Percentiles rank a stretch among this genome's conserved stretches.
Evolutionary conservation across 306 rosid species (phyloP).

Genomic region (Begonia peltatifolia): DNA sequence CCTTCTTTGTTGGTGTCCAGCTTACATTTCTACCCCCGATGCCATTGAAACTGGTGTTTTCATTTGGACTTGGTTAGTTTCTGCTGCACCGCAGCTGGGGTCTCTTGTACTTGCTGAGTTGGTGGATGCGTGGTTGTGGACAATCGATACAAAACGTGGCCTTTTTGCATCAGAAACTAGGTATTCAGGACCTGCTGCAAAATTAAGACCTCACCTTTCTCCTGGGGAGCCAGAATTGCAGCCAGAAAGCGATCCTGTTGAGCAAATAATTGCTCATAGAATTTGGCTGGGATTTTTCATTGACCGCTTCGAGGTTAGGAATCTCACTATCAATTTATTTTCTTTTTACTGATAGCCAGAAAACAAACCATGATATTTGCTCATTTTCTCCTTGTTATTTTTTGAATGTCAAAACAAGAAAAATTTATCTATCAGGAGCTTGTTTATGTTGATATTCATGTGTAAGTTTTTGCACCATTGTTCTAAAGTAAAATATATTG

Average conservation of each 20-base stretch:
- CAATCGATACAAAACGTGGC: conserved; percentile 90
- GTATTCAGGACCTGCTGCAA: conserved; percentile 83
- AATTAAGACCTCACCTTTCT: conserved; percentile 75
- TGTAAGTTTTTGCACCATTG: too few species aligned
- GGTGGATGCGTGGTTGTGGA: conserved; percentile 99
- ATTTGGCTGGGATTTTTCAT: conserved; percentile 95
- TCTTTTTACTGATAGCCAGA: too few species aligned
- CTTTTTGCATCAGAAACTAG: conserved; percentile 71
- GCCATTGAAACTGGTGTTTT: conserved; percentile 97
- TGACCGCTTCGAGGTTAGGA: conserved; percentile 94
- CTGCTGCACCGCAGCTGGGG: conserved; percentile 97
- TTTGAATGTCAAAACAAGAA: too few species aligned
- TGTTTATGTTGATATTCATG: too few species aligned
- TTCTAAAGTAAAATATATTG: too few species aligned
- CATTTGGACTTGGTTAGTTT: conserved; percentile 99
- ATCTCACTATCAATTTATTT: conserved; percentile 2
- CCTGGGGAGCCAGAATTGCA: conserved; percentile 84
- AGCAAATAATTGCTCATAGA: conserved; percentile 89
- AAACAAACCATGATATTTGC: too few species aligned
- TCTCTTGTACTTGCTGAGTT: conserved; percentile 92
- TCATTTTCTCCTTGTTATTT: too few species aligned
- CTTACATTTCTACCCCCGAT: conserved; percentile 75
- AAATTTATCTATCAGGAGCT: too few species aligned
- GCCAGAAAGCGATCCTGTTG: conserved; percentile 63
- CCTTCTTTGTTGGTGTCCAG: conserved; percentile 99